Evolutionary conservation across 2,329 filamentous ascomycete species (phyloP).

Genomic region (Shiraia sp.): DNA sequence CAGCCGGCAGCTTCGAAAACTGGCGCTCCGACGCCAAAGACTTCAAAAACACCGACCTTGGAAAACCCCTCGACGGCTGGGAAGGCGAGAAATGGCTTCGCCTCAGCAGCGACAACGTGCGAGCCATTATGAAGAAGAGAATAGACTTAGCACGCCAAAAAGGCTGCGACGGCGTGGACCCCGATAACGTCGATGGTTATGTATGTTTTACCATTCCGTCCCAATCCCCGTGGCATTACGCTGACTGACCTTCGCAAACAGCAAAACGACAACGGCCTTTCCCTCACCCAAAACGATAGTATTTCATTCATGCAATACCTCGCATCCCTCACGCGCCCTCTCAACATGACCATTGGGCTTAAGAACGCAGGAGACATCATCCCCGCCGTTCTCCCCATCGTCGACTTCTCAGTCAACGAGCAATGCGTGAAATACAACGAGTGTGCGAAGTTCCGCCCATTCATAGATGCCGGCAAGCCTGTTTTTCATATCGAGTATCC

Average conservation of each 20-base stretch:
- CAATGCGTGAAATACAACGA: constrained; percentile 66
- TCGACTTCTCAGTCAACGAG: constrained; percentile 72
- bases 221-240: background rate
- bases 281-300: constrained; percentile 60
- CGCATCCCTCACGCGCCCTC: constrained; percentile 55
- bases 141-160: constrained; percentile 63
- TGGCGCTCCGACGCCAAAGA: constrained; percentile 61
- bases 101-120: constrained; percentile 60
- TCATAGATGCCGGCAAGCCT: constrained; percentile 65
- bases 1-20: constrained; percentile 69
- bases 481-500: constrained; percentile 77
- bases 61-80: constrained; percentile 65
- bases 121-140: constrained; percentile 65
- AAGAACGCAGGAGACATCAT: constrained; percentile 71
- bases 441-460: constrained; percentile 61
- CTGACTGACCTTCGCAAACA: constrained; percentile 5
- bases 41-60: constrained; percentile 62
- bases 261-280: constrained; percentile 65
- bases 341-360: constrained; percentile 65
- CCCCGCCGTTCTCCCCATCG: constrained; percentile 51
- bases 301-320: constrained; percentile 65
- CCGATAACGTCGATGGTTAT: constrained; percentile 72
- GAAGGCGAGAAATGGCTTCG: constrained; percentile 69
- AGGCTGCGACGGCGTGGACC: constrained; percentile 70
- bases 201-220: constrained; percentile 39